phyloP scores from a whole-genome alignment of 495 filamentous ascomycete species.

The Chaetomium fimeti region DNA sequence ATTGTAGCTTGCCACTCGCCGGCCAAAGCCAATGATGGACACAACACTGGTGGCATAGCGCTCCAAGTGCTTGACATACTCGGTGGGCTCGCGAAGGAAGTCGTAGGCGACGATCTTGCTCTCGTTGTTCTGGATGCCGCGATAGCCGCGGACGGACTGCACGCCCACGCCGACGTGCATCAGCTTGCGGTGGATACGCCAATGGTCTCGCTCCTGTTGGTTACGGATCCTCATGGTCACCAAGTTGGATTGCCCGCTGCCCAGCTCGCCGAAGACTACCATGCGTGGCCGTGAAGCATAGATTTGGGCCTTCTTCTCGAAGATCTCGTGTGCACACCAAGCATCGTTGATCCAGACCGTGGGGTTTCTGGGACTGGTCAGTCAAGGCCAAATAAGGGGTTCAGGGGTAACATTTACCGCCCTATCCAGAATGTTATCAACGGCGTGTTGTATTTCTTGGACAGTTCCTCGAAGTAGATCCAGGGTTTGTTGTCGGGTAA shows the following conservation, averaged over 20 bases:
- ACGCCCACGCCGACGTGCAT: constrained; percentile 60
- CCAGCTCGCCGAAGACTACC: constrained; percentile 61
- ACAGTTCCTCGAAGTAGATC: constrained; percentile 62
- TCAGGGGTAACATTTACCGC: constrained; percentile 32
- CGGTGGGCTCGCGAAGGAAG: constrained; percentile 45
- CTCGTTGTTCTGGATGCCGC: constrained; percentile 60
- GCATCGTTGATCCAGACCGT: constrained; percentile 67
- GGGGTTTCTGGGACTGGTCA: constrained; percentile 45
- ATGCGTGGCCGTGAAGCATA: constrained; percentile 55
- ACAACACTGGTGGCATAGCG: constrained; percentile 64
- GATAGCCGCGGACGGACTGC: constrained; percentile 60
- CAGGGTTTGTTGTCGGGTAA: constrained; percentile 62
- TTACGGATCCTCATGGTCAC: constrained; percentile 54
- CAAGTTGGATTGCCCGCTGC: constrained; percentile 56
- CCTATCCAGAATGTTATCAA: constrained; percentile 66
- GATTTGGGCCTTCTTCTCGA: constrained; percentile 57
- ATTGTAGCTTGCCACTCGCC: constrained; percentile 56
- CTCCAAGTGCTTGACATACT: constrained; percentile 63
- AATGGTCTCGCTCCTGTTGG: constrained; percentile 55
- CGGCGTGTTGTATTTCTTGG: constrained; percentile 53
- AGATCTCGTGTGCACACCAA: constrained; percentile 55
- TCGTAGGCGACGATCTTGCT: constrained; percentile 53
- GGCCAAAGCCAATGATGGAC: constrained; percentile 61
- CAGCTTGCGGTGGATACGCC: constrained; percentile 61
- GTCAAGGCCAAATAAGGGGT: not conserved